phyloP scores from a whole-genome alignment of 2,329 filamentous ascomycete genomes.

The Clarireedia hainanense region DNA sequence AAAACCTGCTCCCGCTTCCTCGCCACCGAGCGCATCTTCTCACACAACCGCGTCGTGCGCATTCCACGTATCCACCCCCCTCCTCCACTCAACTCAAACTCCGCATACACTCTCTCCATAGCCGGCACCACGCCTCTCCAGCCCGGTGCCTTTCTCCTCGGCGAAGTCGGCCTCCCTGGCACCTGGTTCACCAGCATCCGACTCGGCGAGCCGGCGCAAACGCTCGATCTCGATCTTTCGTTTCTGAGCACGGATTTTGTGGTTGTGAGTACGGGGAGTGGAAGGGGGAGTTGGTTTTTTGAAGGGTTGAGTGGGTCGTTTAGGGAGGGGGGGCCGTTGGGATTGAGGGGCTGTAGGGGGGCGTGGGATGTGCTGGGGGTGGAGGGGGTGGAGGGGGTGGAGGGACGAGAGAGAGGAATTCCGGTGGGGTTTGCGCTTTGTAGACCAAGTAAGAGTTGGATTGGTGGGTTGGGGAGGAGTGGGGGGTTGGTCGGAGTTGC shows the following conservation, averaged over 20 bases:
- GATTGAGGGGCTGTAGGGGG: too few relatives aligned
- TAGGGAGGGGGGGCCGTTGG: neutral
- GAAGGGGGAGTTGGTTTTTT: neutral
- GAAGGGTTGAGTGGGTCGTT: neutral
- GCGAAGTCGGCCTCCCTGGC: constrained; percentile 16
- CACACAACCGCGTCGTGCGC: neutral
- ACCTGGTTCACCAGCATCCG: constrained; percentile 17
- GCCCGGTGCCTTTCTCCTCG: constrained; percentile 8
- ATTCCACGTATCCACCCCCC: neutral
- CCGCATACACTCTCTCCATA: neutral
- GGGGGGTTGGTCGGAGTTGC: constrained; percentile 13
- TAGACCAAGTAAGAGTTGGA: constrained; percentile 18
- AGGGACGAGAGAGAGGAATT: constrained; percentile 1
- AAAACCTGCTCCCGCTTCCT: neutral
- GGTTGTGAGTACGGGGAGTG: constrained; percentile 16
- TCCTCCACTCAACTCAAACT: neutral
- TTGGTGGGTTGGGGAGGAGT: constrained; percentile 1
- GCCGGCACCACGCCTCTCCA: neutral
- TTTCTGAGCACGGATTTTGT: constrained; percentile 19
- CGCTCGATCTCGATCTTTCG: constrained; percentile 18
- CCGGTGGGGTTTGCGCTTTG: constrained; percentile 18
- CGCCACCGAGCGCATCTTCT: neutral
- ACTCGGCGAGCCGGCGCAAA: constrained; percentile 16
- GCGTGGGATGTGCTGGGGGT: neutral
- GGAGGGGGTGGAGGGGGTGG: neutral